Base-by-base conservation (phyloP, 192 early-diverging fungal species). In the Coemansia erecta region DNA sequence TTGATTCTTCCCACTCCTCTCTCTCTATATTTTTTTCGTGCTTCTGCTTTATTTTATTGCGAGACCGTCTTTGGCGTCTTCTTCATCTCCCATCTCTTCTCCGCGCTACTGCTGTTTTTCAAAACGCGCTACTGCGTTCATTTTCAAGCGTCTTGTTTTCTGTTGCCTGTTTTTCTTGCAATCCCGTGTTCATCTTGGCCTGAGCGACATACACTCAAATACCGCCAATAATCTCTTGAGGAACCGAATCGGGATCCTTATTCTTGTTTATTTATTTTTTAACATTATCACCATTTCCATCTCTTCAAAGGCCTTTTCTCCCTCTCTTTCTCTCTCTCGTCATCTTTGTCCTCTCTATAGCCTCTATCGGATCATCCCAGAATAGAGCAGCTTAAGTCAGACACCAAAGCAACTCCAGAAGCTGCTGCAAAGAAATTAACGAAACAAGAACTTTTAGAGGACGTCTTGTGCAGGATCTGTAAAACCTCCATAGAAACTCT, bases 231-330 rank as follows among this genome's bases (percentile, higher is more conserved):
- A 37, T 37, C 35, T 37, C 10, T 51, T 51, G 12, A 19, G 23
- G 12, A 23, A 11, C 11, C n/a, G 26, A 51, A 51, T 51, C 49
- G 49, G 49, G 24, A 51, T 51, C 28, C 28, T 28, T 51, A 12
- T 51, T 51, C 23, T 51, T 51, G 24, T 26, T 28, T 51, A 51
- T 26, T 51, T 51, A 51, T 51, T 51, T 14, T 14, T 28, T 48
- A 51, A 26, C 49, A 51, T 51, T 51, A 28, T 23, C 24, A 26
- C 26, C 13, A 51, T 51, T 26, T 51, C 44, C 19, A 51, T 31
- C 17, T 51, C 23, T 51, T 51, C 24, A 49, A 44, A 21, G 17
- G 8, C 17, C 7, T 21, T 17, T 46, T n/a, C 18, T 46, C 8
- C 17, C n/a, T 48, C 14, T 23, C 9, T 9, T 23, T 48, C 19